These are phyloP conservation scores for Baeospora myosura DNA, from an alignment of 1,284 basidiomycete species.

Conservation along the genomic window DNA sequence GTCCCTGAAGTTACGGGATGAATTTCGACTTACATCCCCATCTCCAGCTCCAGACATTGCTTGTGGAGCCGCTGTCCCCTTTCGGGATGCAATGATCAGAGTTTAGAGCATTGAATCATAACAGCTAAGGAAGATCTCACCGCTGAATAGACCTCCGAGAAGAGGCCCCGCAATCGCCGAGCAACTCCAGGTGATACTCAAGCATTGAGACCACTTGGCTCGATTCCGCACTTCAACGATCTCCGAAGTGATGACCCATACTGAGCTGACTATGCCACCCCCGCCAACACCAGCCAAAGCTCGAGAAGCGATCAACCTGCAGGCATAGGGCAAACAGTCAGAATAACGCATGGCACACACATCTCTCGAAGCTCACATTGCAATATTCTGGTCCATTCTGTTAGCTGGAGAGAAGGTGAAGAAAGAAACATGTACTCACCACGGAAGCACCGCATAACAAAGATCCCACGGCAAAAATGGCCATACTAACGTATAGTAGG, in stretches of 20 bases:
- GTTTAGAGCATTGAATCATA: neutral
- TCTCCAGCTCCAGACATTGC: slow-evolving; percentile 56
- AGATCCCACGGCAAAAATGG: slow-evolving; percentile 64
- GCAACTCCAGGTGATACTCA: slow-evolving; percentile 76
- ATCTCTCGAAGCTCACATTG: slow-evolving; percentile 1
- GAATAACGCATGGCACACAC: neutral
- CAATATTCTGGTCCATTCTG: neutral
- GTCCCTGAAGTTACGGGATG: slow-evolving; percentile 2
- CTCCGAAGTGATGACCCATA: slow-evolving; percentile 78
- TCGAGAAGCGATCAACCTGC: slow-evolving; percentile 43
- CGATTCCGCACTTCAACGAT: slow-evolving; percentile 61
- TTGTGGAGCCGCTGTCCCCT: slow-evolving; percentile 11
- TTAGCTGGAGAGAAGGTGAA: slow-evolving; percentile 4
- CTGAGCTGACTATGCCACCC: slow-evolving; percentile 73
- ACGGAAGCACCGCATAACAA: slow-evolving; percentile 63
- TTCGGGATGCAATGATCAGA: neutral
- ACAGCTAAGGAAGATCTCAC: slow-evolving; percentile 31
- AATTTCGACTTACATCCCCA: slow-evolving; percentile 62
- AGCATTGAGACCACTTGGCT: slow-evolving; percentile 75
- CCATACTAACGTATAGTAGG: slow-evolving; percentile 61
- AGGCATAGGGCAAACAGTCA: too few species aligned
- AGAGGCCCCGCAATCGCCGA: slow-evolving; percentile 75
- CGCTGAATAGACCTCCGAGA: slow-evolving; percentile 70
- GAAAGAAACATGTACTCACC: slow-evolving; percentile 31
- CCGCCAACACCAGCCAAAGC: slow-evolving; percentile 67